Percentiles rank a stretch among this genome's conserved stretches.
These are phyloP conservation scores for Rosa lucieae DNA, from an alignment of 306 rosid species.

Conservation along the genomic window DNA sequence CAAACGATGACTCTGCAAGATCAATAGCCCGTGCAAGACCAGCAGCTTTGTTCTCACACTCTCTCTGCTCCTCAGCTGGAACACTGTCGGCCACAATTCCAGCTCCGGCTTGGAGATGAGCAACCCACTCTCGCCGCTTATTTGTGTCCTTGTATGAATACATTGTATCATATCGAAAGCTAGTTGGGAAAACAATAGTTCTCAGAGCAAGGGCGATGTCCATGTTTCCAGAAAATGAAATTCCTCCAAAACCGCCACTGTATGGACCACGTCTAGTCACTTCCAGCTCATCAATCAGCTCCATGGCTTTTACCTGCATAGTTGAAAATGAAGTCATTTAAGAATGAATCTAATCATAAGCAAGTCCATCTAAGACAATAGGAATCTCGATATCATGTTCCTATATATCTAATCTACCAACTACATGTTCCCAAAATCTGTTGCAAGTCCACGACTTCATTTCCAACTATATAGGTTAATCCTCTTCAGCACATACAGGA, in stretches of 20 bases:
- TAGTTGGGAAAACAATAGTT: slow-evolving; percentile 85
- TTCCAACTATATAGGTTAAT: background rate
- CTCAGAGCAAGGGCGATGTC: slow-evolving; percentile 92
- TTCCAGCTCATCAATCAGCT: slow-evolving; percentile 89
- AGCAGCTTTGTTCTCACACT: slow-evolving; percentile 97
- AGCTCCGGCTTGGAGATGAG: slow-evolving; percentile 93
- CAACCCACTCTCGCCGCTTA: slow-evolving; percentile 86
- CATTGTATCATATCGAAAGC: slow-evolving; percentile 74
- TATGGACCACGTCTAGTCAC: slow-evolving; percentile 92
- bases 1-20: slow-evolving; percentile 89
- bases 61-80: slow-evolving; percentile 88
- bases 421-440: background rate
- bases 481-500: background rate
- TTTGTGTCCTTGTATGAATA: slow-evolving; percentile 72
- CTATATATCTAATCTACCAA: slow-evolving; percentile 9
- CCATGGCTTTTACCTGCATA: slow-evolving; percentile 94
- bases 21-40: slow-evolving; percentile 94
- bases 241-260: slow-evolving; percentile 95
- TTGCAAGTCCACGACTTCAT: background rate
- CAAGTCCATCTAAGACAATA: background rate
- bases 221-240: slow-evolving; percentile 85
- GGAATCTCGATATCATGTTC: background rate
- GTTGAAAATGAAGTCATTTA: background rate
- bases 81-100: slow-evolving; percentile 95
- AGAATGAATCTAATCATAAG: background rate